phyloP scores from a whole-genome alignment of 2,329 filamentous ascomycete genomes.

The Tetracladium maxilliforme region DNA sequence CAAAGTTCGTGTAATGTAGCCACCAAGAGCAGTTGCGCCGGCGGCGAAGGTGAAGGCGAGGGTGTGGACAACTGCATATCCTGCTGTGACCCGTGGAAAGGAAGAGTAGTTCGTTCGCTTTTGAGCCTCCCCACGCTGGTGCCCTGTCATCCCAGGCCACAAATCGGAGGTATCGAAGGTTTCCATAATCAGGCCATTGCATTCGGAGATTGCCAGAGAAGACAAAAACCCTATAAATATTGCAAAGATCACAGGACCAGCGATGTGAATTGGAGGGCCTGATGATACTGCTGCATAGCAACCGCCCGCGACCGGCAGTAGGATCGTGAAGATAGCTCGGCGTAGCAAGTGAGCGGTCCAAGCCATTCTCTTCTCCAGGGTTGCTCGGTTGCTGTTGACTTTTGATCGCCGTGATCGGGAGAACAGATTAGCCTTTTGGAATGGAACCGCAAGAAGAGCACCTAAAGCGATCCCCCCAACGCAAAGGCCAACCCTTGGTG shows the following conservation, averaged over 20 bases:
- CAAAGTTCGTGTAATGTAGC: slow-evolving; percentile 47
- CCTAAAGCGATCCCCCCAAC: slow-evolving; percentile 54
- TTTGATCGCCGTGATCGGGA: slow-evolving; percentile 46
- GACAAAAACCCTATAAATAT: slow-evolving; percentile 55
- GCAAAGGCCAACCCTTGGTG: slow-evolving; percentile 51
- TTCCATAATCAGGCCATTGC: slow-evolving; percentile 66
- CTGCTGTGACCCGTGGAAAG: slow-evolving; percentile 59
- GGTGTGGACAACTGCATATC: slow-evolving; percentile 55
- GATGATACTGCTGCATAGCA: slow-evolving; percentile 53
- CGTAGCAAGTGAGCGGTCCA: slow-evolving; percentile 63
- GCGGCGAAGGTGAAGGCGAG: slow-evolving; percentile 58
- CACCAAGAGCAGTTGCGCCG: slow-evolving; percentile 51
- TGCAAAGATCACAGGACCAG: slow-evolving; percentile 52
- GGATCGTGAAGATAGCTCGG: slow-evolving; percentile 49
- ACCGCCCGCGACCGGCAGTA: slow-evolving; percentile 51
- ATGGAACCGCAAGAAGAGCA: slow-evolving; percentile 53
- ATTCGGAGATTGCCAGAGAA: slow-evolving; percentile 61
- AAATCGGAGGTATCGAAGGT: slow-evolving; percentile 70
- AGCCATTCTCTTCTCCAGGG: slow-evolving; percentile 44
- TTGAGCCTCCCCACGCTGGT: slow-evolving; percentile 24
- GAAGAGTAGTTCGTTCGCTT: slow-evolving; percentile 59
- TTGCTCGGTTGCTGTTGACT: slow-evolving; percentile 50
- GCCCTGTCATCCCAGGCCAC: slow-evolving; percentile 53
- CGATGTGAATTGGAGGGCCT: slow-evolving; percentile 43
- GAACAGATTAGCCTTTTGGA: slow-evolving; percentile 58